Conservation (phyloP, 106 monocot species). For the Triglochin maritima region DNA sequence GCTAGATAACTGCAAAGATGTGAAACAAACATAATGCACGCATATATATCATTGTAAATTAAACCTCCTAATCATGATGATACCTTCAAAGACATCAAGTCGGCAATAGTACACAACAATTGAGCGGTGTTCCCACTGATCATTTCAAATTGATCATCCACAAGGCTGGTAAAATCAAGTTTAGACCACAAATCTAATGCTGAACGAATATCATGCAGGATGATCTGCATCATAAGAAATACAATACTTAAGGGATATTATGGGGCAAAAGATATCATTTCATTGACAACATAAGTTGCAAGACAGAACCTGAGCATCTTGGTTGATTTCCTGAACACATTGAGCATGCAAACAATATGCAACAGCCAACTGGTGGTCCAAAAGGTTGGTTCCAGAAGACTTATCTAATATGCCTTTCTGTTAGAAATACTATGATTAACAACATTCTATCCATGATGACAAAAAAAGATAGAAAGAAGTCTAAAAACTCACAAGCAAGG, state of each 20-base stretch:
- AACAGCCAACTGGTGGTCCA: conserved; percentile 43
- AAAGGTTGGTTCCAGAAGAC: conserved; percentile 11
- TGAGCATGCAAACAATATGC: conserved; percentile 59
- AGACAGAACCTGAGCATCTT: conserved; percentile 31
- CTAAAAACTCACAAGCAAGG: conserved; percentile 41
- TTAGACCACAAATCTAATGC: conserved; percentile 11
- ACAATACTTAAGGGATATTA: not conserved
- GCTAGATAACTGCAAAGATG: too few relatives aligned
- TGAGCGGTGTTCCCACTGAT: conserved; percentile 7
- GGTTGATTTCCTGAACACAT: conserved; percentile 51
- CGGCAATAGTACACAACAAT: conserved; percentile 6
- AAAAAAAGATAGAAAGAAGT: conserved; percentile 7
- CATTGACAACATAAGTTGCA: not conserved
- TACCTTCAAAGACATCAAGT: conserved; percentile 18
- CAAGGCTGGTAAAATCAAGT: not conserved
- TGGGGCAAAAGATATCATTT: not conserved
- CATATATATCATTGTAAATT: not conserved
- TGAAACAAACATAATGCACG: not conserved
- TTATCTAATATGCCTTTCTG: conserved; percentile 27
- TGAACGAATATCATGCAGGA: conserved; percentile 14
- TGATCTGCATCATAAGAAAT: conserved; percentile 8
- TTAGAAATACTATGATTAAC: conserved; percentile 3
- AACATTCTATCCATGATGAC: not conserved
- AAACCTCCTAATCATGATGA: not conserved
- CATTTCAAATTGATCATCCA: conserved; percentile 9